Base-by-base conservation (phyloP, 108 stramenopile species). In the Schizochytrium sp. region DNA sequence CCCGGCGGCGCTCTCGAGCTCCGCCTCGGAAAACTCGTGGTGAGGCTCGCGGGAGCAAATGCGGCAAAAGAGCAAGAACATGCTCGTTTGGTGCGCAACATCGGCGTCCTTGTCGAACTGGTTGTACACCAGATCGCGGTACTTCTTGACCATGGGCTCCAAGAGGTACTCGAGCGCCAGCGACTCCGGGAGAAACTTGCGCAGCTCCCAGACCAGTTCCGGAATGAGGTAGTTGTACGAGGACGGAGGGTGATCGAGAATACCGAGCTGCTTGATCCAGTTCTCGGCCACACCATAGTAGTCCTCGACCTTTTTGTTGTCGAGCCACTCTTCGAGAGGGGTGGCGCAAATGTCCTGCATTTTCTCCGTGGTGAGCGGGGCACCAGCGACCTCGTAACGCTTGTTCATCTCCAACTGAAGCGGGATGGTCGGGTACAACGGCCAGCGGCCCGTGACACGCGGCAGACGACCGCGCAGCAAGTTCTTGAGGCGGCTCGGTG, bases 391-490 rank as follows among this genome's bases (percentile, higher is more conserved):
- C 59, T 95, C 95, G 23, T 92, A 83, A 4, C 95, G 91, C 72
- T 96, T 94, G 72, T 95, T 95, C 91, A 92, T 95, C 8, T 95
- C 95, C 47, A 93, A 93, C 71, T 97, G 97, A 57, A 99, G 93
- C 45, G 96, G 95, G 90, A 99, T 95, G 89, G 95, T 95, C 34
- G 97, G 97, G 93, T 98, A 97, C 28, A 95, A 97, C 53, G 97
- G 98, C 88, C 98, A 95, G 89, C 96, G 95, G 88, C 99, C 99
- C 34, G 95, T 95, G 57, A 99, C 97, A 19, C 96, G 94, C 47
- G 96, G 96, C 88, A 99, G 97, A 90, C 95, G 96, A 47, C 98
- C 99, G 69, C 98, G 94, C 98, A 99, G 98, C n/a, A 99, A 93
- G 87, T 96, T 97, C 90, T 98, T 96, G 90, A 99, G 97, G 91